Evolutionary conservation across 768 basidiomycete genomes (phyloP).

Genomic region (Rossbeevera mucosa): DNA sequence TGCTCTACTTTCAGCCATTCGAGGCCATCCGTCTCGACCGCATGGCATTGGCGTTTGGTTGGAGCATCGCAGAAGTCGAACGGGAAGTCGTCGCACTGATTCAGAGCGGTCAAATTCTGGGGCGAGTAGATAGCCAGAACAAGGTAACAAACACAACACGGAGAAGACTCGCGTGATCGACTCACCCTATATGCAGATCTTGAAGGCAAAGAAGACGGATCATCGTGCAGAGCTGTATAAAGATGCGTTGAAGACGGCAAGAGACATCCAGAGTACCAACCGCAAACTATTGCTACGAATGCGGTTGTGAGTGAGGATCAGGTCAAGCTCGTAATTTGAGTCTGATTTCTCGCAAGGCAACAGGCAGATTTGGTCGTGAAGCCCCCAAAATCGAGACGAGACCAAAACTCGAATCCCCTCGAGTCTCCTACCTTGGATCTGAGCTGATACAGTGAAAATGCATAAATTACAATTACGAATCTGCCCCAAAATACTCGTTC

Average conservation of each 20-base stretch:
- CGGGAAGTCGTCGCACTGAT: conserved; percentile 73
- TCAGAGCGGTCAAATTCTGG: conserved; percentile 71
- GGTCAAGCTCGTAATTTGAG: background rate
- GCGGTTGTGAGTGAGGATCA: conserved; percentile 58
- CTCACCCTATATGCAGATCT: conserved; percentile 45
- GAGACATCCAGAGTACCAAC: conserved; percentile 67
- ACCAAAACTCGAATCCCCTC: conserved; percentile 14
- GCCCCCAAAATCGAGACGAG: conserved; percentile 44
- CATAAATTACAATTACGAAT: conserved; percentile 20
- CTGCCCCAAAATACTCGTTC: conserved; percentile 71
- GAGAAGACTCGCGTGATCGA: background rate
- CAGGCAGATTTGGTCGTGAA: conserved; percentile 77
- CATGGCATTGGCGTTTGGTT: conserved; percentile 86
- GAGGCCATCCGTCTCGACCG: conserved; percentile 75
- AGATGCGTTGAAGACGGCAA: conserved; percentile 67
- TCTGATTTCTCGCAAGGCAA: conserved; percentile 48
- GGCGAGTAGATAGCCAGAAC: conserved; percentile 84
- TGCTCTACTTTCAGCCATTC: conserved; percentile 91
- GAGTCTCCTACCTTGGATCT: conserved; percentile 17
- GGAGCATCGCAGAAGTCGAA: conserved; percentile 68
- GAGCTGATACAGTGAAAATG: conserved; percentile 10
- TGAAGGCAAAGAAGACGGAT: conserved; percentile 76
- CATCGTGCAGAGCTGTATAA: conserved; percentile 73
- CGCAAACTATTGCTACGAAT: conserved; percentile 78
- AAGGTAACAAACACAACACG: conserved; percentile 46